Percentiles rank a stretch among this genome's conserved stretches.
phyloP scores from a whole-genome alignment of 2,329 filamentous ascomycete species.

The Claviceps capensis region DNA sequence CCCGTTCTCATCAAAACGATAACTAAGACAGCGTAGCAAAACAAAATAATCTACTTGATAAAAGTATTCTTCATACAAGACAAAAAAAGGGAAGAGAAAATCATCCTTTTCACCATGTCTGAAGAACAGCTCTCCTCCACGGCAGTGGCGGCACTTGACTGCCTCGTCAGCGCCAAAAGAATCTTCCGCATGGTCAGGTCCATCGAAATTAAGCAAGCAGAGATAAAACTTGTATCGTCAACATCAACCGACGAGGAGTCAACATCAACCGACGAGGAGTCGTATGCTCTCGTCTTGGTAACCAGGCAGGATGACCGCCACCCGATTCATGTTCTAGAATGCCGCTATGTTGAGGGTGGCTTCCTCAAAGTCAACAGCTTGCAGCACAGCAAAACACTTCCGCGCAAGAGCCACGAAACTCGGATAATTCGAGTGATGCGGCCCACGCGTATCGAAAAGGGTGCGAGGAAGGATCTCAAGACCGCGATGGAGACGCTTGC shows the following conservation, averaged over 20 bases:
- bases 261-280: neutral
- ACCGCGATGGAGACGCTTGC: neutral
- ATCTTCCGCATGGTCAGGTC: neutral
- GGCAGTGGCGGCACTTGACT: neutral
- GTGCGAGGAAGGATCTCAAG: neutral
- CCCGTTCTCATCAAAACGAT: neutral
- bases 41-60: neutral
- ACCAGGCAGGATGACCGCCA: neutral
- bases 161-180: neutral
- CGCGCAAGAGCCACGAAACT: neutral
- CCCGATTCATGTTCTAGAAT: conserved; percentile 8
- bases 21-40: neutral
- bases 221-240: neutral
- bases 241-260: neutral
- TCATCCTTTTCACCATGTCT: neutral
- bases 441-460: neutral
- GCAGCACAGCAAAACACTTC: conserved; percentile 1
- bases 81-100: neutral
- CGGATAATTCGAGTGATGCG: neutral
- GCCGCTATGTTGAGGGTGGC: conserved; percentile 4
- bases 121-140: too few species aligned
- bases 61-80: neutral
- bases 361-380: conserved; percentile 7
- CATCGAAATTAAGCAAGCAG: neutral
- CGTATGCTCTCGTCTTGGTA: neutral